Percentiles rank a stretch among this genome's conserved stretches.
phyloP scores from a whole-genome alignment of 75 land plant genomes.

The Pinus taeda region DNA sequence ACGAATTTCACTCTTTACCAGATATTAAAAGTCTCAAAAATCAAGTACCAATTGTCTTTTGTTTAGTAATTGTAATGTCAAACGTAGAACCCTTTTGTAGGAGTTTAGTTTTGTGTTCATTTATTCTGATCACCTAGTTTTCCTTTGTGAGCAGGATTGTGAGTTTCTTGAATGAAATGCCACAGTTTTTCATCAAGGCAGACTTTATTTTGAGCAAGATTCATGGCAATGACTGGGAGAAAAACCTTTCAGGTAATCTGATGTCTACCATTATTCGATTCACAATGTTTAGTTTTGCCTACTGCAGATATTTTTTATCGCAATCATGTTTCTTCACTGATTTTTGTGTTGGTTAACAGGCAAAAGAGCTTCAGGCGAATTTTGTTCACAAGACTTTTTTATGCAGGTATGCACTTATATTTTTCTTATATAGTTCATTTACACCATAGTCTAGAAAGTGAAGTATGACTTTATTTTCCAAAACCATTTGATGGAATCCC shows the following conservation, averaged over 20 bases:
- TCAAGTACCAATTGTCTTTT: conserved; percentile 41
- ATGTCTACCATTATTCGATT: neutral
- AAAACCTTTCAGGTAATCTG: conserved; percentile 74
- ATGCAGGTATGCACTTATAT: conserved; percentile 56
- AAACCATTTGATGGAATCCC: neutral
- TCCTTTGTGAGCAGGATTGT: conserved; percentile 43
- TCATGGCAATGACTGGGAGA: conserved; percentile 85
- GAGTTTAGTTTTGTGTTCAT: neutral
- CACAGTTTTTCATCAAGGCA: conserved; percentile 68
- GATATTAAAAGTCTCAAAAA: conserved; percentile 59
- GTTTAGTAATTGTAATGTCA: neutral
- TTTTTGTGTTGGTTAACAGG: conserved; percentile 27
- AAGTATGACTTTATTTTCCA: neutral
- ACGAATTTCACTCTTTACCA: conserved; percentile 64
- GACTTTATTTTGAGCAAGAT: conserved; percentile 44
- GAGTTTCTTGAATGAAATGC: conserved; percentile 86
- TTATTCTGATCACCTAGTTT: neutral
- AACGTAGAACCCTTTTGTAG: neutral
- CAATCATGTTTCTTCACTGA: neutral
- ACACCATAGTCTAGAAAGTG: neutral
- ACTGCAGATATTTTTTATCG: conserved; percentile 2
- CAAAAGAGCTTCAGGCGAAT: conserved; percentile 76
- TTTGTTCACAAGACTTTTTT: conserved; percentile 71
- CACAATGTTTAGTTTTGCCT: conserved; percentile 5
- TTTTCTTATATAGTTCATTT: conserved; percentile 2